Conservation (phyloP, 495 filamentous ascomycete species). For the Geoglossum glabrum region DNA sequence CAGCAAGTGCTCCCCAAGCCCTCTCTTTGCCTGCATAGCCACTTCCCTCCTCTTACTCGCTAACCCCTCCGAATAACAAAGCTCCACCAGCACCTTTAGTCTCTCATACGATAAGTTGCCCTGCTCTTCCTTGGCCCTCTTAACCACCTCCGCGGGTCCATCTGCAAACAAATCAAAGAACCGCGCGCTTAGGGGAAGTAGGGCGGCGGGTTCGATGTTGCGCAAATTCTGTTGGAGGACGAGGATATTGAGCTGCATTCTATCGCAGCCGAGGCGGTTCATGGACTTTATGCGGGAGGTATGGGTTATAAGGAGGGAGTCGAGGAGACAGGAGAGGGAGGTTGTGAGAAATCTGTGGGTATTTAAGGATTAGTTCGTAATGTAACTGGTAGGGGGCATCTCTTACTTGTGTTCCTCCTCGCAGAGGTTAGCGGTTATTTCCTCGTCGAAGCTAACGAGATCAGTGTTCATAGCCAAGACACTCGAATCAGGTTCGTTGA, state of each 20-base stretch:
- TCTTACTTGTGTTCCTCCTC: slow-evolving; percentile 23
- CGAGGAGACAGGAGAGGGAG: slow-evolving; percentile 51
- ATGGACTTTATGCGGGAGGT: slow-evolving; percentile 42
- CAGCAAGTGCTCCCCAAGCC: slow-evolving; percentile 53
- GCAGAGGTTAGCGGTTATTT: slow-evolving; percentile 47
- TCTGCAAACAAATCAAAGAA: slow-evolving; percentile 66
- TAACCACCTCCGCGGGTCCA: slow-evolving; percentile 50
- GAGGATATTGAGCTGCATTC: slow-evolving; percentile 77
- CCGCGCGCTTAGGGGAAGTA: slow-evolving; percentile 45
- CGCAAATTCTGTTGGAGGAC: slow-evolving; percentile 91
- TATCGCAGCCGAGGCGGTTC: slow-evolving; percentile 53
- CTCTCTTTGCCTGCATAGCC: slow-evolving; percentile 48
- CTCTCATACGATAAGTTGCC: slow-evolving; percentile 42
- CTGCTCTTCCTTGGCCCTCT: slow-evolving; percentile 37
- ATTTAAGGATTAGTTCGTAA: neutral
- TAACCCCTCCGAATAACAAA: slow-evolving; percentile 69
- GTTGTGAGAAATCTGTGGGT: slow-evolving; percentile 41
- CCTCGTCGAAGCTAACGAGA: slow-evolving; percentile 68
- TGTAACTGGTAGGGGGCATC: neutral
- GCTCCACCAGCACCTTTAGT: slow-evolving; percentile 60
- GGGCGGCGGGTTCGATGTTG: slow-evolving; percentile 54
- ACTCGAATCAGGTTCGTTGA: slow-evolving; percentile 57
- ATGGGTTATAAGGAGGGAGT: slow-evolving; percentile 45
- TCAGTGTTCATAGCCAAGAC: slow-evolving; percentile 62
- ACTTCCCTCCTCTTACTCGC: slow-evolving; percentile 52